phyloP scores from a whole-genome alignment of 139 green algal species.

The Coelastrella sp. region DNA sequence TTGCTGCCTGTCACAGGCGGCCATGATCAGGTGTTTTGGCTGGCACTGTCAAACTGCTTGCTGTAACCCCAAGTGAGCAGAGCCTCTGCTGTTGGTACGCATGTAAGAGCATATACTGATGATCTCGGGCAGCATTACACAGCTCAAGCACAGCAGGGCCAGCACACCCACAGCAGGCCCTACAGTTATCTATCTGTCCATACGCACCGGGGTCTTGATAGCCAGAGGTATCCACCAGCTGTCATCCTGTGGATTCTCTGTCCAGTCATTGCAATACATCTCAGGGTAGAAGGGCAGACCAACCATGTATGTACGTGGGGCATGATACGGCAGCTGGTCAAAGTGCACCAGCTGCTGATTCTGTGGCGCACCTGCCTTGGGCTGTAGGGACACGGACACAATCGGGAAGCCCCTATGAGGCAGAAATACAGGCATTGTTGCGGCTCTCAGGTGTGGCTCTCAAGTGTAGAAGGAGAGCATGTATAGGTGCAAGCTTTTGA shows the following conservation, averaged over 20 bases:
- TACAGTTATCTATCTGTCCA: neutral
- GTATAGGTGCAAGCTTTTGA: too few species aligned
- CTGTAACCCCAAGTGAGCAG: neutral
- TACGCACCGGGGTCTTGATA: neutral
- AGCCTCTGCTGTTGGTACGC: neutral
- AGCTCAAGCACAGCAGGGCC: too few species aligned
- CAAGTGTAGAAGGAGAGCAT: too few species aligned
- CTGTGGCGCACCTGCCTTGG: neutral
- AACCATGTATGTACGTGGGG: conserved; percentile 38
- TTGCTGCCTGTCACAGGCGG: too few species aligned
- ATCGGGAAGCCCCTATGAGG: neutral
- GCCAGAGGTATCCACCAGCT: conserved; percentile 52
- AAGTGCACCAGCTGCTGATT: conserved; percentile 28
- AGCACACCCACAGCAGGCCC: neutral
- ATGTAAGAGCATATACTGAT: neutral
- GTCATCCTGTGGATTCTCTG: conserved; percentile 27
- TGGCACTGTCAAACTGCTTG: too few species aligned
- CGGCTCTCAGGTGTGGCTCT: too few species aligned
- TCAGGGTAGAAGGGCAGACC: conserved; percentile 21
- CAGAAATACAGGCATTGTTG: too few species aligned
- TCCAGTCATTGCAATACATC: conserved; percentile 48
- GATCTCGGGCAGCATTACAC: too few species aligned
- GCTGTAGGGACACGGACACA: neutral
- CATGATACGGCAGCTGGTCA: conserved; percentile 37
- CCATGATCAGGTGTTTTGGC: too few species aligned